A percentile compares a stretch with the other conserved stretches of the same genome.
Conservation (phyloP, 176 grass and related monocot genomes). For the Triticum dicoccoides region DNA sequence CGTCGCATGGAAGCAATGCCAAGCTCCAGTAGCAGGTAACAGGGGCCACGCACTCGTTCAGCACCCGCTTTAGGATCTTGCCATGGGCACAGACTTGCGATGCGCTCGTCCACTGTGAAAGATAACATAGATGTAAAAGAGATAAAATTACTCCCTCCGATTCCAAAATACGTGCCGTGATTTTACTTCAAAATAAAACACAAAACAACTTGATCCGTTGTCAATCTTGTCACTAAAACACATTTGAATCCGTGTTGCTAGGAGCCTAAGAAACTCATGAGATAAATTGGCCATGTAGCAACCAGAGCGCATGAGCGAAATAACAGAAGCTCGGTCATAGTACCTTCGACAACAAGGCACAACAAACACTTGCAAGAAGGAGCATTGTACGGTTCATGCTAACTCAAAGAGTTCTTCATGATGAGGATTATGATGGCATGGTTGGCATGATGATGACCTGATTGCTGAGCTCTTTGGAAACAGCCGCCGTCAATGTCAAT, state of each 20-base stretch:
- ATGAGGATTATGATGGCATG: not conserved
- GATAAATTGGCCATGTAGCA: too few relatives aligned
- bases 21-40: conserved; percentile 77
- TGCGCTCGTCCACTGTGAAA: conserved; percentile 47
- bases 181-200: too few relatives aligned
- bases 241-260: too few relatives aligned
- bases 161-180: too few relatives aligned
- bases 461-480: not conserved
- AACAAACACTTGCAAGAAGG: too few relatives aligned
- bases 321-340: too few relatives aligned
- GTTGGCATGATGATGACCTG: conserved; percentile 15
- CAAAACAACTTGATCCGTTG: too few relatives aligned
- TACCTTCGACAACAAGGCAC: too few relatives aligned
- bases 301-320: too few relatives aligned
- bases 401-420: not conserved
- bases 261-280: too few relatives aligned
- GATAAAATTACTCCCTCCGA: not conserved
- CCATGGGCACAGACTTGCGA: conserved; percentile 52
- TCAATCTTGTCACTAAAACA: too few relatives aligned
- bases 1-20: conserved; percentile 43
- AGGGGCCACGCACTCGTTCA: conserved; percentile 68
- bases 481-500: too few relatives aligned
- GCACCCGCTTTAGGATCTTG: conserved; percentile 57
- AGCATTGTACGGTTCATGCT: not conserved
- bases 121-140: not conserved